A percentile compares a stretch with the other conserved stretches of the same genome.
Evolutionary conservation across 192 early-diverging fungal species (phyloP).

Genomic region (Podila minutissima): DNA sequence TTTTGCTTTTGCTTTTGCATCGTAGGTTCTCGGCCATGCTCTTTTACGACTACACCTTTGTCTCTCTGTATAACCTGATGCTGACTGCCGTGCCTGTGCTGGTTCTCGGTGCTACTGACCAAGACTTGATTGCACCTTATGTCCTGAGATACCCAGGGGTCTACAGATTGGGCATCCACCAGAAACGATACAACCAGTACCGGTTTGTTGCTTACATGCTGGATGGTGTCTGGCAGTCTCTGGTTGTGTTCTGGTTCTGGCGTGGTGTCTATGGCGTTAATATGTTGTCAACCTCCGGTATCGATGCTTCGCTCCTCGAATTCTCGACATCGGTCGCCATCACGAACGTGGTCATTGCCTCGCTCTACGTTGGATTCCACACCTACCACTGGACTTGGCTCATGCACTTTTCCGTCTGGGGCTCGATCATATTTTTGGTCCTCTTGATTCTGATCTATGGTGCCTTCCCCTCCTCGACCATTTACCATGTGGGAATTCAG

Average conservation of each 20-base stretch:
- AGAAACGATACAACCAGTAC: conserved; percentile 82
- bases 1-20: neutral
- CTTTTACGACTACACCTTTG: conserved; percentile 94
- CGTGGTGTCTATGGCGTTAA: conserved; percentile 66
- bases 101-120: conserved; percentile 74
- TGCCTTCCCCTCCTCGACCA: conserved; percentile 59
- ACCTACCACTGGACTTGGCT: conserved; percentile 90
- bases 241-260: conserved; percentile 86
- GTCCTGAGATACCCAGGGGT: conserved; percentile 68
- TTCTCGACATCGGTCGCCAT: conserved; percentile 86
- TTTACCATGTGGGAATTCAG: conserved; percentile 75
- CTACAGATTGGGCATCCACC: conserved; percentile 87
- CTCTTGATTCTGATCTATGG: conserved; percentile 76
- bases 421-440: conserved; percentile 75
- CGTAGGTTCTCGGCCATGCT: conserved; percentile 83
- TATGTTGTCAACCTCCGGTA: conserved; percentile 12
- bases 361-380: conserved; percentile 80
- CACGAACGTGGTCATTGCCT: conserved; percentile 82
- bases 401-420: conserved; percentile 67
- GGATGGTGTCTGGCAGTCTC: conserved; percentile 94
- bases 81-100: conserved; percentile 75
- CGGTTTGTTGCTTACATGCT: conserved; percentile 89
- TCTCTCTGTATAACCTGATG: conserved; percentile 88
- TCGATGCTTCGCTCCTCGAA: conserved; percentile 60
- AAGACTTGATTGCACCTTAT: conserved; percentile 70